phyloP scores from a whole-genome alignment of 2,329 filamentous ascomycete genomes.

The Coniochaeta sp. region DNA sequence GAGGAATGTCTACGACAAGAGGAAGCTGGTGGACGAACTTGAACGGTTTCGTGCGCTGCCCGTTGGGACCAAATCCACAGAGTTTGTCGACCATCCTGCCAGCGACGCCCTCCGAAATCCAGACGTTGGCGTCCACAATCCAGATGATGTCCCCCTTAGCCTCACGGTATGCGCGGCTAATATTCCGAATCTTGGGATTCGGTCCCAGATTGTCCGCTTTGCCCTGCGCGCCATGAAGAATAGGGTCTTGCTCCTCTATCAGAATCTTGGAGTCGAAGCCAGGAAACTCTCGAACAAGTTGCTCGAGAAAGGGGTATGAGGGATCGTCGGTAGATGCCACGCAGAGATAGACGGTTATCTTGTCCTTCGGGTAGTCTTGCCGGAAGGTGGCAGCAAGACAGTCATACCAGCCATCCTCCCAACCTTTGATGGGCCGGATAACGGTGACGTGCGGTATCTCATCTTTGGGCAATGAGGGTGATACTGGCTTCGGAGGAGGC shows the following conservation, averaged over 20 bases:
- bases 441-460: conserved; percentile 77
- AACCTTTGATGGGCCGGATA: conserved; percentile 86
- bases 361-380: conserved; percentile 71
- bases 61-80: conserved; percentile 53
- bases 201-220: conserved; percentile 63
- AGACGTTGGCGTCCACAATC: conserved; percentile 95
- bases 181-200: conserved; percentile 97
- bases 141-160: conserved; percentile 83
- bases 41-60: conserved; percentile 48
- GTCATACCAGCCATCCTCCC: conserved; percentile 85
- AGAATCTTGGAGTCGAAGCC: conserved; percentile 63
- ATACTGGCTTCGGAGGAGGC: conserved; percentile 39
- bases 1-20: conserved; percentile 63
- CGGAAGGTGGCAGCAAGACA: conserved; percentile 81
- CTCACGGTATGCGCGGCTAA: conserved; percentile 87
- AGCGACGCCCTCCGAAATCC: conserved; percentile 72
- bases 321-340: conserved; percentile 68
- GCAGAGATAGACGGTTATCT: conserved; percentile 75
- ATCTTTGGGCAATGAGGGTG: conserved; percentile 38
- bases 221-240: conserved; percentile 48
- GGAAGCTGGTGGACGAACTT: conserved; percentile 96
- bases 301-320: conserved; percentile 65
- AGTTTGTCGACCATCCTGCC: conserved; percentile 87
- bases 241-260: conserved; percentile 74
- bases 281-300: conserved; percentile 67